Conservation (phyloP, 805 yeast species). For the Monosporozyma solicola region DNA sequence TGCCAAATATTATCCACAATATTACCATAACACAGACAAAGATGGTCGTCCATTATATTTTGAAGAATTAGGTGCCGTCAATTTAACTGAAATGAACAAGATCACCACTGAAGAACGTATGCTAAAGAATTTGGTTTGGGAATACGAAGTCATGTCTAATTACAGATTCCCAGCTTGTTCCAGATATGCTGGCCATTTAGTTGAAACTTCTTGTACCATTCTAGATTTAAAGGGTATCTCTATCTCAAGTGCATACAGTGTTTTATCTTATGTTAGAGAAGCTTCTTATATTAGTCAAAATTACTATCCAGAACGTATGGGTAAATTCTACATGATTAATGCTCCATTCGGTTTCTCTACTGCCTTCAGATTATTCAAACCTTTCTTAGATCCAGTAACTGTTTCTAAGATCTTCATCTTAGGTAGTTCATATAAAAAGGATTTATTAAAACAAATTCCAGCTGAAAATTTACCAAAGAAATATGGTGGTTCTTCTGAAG, state of each 20-base stretch:
- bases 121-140: constrained; percentile 95
- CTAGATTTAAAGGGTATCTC: constrained; percentile 93
- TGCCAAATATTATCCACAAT: constrained; percentile 88
- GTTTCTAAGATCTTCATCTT: constrained; percentile 88
- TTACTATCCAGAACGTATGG: constrained; percentile 98
- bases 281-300: constrained; percentile 94
- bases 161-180: constrained; percentile 92
- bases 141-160: constrained; percentile 81
- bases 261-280: constrained; percentile 79
- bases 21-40: constrained; percentile 92
- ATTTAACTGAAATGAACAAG: constrained; percentile 83
- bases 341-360: constrained; percentile 97
- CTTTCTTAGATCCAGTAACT: constrained; percentile 94
- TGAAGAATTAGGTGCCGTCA: constrained; percentile 89
- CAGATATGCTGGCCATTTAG: constrained; percentile 62
- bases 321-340: constrained; percentile 88
- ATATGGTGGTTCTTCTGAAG: constrained; percentile 78
- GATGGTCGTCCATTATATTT: constrained; percentile 95
- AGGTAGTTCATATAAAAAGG: constrained; percentile 69
- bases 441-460: constrained; percentile 85
- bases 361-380: constrained; percentile 84
- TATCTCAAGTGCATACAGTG: constrained; percentile 73
- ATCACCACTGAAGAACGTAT: constrained; percentile 92
- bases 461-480: constrained; percentile 83
- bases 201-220: constrained; percentile 95